These are phyloP conservation scores for Papiliotrema nemorosa DNA, from an alignment of 1,284 basidiomycete species.

Conservation along the genomic window DNA sequence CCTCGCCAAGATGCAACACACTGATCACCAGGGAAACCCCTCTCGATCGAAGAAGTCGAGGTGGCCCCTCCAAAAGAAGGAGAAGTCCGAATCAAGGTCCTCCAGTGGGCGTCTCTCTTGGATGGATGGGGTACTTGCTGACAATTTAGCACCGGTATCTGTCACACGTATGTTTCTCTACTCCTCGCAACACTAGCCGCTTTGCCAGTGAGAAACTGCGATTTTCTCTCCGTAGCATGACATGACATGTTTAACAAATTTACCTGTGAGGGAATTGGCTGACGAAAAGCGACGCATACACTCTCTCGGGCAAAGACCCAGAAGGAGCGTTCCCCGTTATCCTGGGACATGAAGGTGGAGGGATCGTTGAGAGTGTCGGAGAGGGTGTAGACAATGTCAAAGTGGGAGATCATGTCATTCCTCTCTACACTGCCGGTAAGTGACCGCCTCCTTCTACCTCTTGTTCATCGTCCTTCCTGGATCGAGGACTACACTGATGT, in stretches of 20 bases:
- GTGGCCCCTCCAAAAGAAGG: constrained; percentile 84
- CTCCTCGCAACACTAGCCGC: no score
- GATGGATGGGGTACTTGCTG: background rate
- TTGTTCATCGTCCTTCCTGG: background rate
- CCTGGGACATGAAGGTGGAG: constrained; percentile 72
- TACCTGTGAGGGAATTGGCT: no score
- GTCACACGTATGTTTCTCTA: constrained; percentile 66
- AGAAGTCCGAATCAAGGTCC: constrained; percentile 90
- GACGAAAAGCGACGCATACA: constrained; percentile 90
- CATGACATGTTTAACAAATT: no score
- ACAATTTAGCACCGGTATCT: constrained; percentile 68
- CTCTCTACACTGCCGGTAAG: constrained; percentile 83
- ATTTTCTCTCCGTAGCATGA: no score
- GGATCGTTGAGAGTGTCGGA: constrained; percentile 81
- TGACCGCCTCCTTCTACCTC: background rate
- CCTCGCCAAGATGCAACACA: background rate
- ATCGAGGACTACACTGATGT: background rate
- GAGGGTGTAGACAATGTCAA: constrained; percentile 85
- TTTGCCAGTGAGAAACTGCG: no score
- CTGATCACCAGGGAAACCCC: constrained; percentile 56
- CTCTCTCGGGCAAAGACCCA: constrained; percentile 91
- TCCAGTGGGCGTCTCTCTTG: constrained; percentile 59
- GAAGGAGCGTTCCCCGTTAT: constrained; percentile 97
- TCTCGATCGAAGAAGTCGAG: constrained; percentile 86
- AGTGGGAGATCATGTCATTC: constrained; percentile 87